Base-by-base conservation (phyloP, 805 yeast genomes). In the Lachancea lanzarotensis region DNA sequence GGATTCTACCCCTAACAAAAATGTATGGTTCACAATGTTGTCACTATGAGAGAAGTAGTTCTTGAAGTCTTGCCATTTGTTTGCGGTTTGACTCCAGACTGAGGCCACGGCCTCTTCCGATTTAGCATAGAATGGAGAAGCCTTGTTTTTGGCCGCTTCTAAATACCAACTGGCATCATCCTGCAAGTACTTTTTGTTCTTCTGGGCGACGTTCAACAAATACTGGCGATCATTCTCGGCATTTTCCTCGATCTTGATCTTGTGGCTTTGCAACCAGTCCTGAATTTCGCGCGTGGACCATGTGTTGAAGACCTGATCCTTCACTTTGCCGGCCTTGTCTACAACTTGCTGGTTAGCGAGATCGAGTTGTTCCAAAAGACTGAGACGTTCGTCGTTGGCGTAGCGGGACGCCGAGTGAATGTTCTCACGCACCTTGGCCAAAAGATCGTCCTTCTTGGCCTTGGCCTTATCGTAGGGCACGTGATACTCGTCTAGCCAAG, bases 261-360 rank as follows among this genome's bases (percentile, higher is more conserved):
- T 74, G 53, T 75, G 78, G 34, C 65, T 56, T 44, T 67, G 60
- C 29, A 82, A 60, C 78, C 84, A 81, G 47, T 72, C 73, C 52
- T 70, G 65, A 47, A 81, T 60, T 53, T 81, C 84, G 3, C 72
- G 66, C 20, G 73, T 67, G 3, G 77, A 61, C 83, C 83, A 78
- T 15, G 68, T 61, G 46, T 75, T 68, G 56, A 78, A 72, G 17
- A 73, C 62, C 32, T 68, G 69, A 31, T 70, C 72, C 51, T 68
- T 71, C 47, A 73, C 53, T 25, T 62, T 46, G 15, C 72, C 73
- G 12, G 65, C 56, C 40, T 65, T 66, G 45, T 72, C 73, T 42
- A 66, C 66, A 3, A 71, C 49, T 6, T 64, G 53, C 42, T 63
- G 60, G 36, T 62, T 55, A 10, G 69, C 58, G 36, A 70, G 49